phyloP scores from a whole-genome alignment of 106 monocot genomes.

The Iris macrosiphon region DNA sequence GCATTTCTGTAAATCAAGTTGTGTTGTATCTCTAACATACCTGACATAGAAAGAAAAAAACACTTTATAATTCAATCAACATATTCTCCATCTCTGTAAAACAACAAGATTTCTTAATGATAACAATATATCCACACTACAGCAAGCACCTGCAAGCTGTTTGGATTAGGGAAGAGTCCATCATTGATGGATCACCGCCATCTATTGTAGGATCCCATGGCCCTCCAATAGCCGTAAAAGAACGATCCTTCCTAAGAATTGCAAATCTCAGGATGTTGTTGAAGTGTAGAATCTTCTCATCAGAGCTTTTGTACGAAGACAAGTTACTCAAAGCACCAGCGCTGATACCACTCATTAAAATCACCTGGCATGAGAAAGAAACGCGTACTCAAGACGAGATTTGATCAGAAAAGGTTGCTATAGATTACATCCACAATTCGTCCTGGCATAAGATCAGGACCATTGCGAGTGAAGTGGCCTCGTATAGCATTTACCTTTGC shows the following conservation, averaged over 20 bases:
- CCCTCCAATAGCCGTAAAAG: slow-evolving; percentile 87
- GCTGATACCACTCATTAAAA: slow-evolving; percentile 92
- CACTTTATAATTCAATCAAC: no score
- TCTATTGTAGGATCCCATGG: slow-evolving; percentile 57
- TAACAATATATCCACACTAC: no score
- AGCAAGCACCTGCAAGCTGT: slow-evolving; percentile 69
- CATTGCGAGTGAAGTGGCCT: no score
- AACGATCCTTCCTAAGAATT: slow-evolving; percentile 68
- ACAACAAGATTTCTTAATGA: no score
- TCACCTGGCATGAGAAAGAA: slow-evolving; percentile 46
- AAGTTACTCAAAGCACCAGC: slow-evolving; percentile 57
- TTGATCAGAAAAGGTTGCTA: no score
- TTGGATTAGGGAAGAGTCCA: slow-evolving; percentile 56
- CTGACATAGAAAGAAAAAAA: no score
- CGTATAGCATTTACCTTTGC: slow-evolving; percentile 56
- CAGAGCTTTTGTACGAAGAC: slow-evolving; percentile 42
- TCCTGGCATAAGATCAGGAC: no score
- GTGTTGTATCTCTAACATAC: slow-evolving; percentile 58
- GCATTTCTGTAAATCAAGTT: slow-evolving; percentile 77
- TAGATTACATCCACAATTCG: no score
- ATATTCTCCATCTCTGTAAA: no score
- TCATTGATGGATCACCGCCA: slow-evolving; percentile 65
- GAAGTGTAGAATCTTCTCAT: slow-evolving; percentile 50
- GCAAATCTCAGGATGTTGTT: slow-evolving; percentile 88
- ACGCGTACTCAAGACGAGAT: no score